Percentiles rank a stretch among this genome's conserved stretches.
Conservation (phyloP, 2,329 filamentous ascomycete species). For the Thelonectria olida region DNA sequence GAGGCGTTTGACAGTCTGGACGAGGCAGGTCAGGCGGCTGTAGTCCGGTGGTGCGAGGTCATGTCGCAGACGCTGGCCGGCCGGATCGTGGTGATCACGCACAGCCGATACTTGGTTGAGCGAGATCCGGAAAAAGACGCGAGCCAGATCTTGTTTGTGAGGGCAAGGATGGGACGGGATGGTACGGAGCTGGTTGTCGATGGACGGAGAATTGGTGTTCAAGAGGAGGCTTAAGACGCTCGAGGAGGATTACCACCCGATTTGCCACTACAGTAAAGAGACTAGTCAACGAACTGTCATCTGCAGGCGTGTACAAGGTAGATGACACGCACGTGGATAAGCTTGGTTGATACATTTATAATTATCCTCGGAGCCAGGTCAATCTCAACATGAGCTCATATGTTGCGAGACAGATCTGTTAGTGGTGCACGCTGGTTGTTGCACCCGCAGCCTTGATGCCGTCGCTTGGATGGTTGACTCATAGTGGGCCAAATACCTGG, state of each 20-base stretch:
- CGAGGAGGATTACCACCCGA: background rate
- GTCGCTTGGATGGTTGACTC: too few species aligned
- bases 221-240: background rate
- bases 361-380: too few species aligned
- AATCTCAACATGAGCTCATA: too few species aligned
- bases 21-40: slow-evolving; percentile 26
- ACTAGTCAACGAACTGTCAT: too few species aligned
- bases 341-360: too few species aligned
- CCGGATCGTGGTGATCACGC: slow-evolving; percentile 33
- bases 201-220: slow-evolving; percentile 23
- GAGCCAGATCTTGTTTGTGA: slow-evolving; percentile 17
- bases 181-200: slow-evolving; percentile 26
- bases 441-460: too few species aligned
- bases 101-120: slow-evolving; percentile 29
- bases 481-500: too few species aligned
- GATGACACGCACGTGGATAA: too few species aligned
- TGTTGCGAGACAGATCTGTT: too few species aligned
- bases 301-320: too few species aligned
- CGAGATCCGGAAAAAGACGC: slow-evolving; percentile 20
- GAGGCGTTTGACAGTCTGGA: slow-evolving; percentile 36
- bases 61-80: slow-evolving; percentile 21
- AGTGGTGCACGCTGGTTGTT: too few species aligned
- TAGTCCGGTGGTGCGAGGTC: slow-evolving; percentile 25
- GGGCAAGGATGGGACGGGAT: slow-evolving; percentile 23
- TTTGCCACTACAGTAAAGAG: too few species aligned